phyloP scores from a whole-genome alignment of 2,329 filamentous ascomycete species.

The Neocatenulostroma microsporum region DNA sequence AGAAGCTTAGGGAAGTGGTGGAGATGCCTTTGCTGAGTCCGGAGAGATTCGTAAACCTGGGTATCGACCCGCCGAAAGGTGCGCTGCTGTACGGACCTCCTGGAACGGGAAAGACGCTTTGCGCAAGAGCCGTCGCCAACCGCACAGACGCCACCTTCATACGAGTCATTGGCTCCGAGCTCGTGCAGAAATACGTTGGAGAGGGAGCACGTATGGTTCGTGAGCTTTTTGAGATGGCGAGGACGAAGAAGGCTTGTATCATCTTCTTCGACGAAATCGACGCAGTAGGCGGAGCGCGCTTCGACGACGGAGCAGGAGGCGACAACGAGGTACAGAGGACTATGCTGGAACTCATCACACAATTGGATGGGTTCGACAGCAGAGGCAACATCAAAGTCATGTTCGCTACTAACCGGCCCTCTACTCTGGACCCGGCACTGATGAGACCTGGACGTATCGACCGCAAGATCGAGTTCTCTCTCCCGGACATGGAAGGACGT shows the following conservation, averaged over 20 bases:
- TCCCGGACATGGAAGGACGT: constrained; percentile 92
- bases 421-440: constrained; percentile 88
- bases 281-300: constrained; percentile 88
- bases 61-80: constrained; percentile 96
- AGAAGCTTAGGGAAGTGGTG: constrained; percentile 96
- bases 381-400: constrained; percentile 99
- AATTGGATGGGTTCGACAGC: constrained; percentile 92
- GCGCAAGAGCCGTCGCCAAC: constrained; percentile 94
- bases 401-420: constrained; percentile 96
- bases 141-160: constrained; percentile 98
- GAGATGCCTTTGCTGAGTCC: constrained; percentile 96
- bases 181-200: constrained; percentile 98
- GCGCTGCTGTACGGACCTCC: constrained; percentile 93
- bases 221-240: constrained; percentile 98
- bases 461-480: constrained; percentile 96
- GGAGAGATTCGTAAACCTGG: constrained; percentile 95
- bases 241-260: constrained; percentile 98
- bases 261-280: constrained; percentile 99
- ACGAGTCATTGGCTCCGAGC: constrained; percentile 91
- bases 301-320: constrained; percentile 91
- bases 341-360: constrained; percentile 96
- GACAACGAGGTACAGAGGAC: constrained; percentile 98
- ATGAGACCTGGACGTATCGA: constrained; percentile 98
- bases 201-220: constrained; percentile 98
- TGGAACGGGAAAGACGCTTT: constrained; percentile 98